Base-by-base conservation (phyloP, 139 green algal species). In the Chlamydomonas eustigma region DNA sequence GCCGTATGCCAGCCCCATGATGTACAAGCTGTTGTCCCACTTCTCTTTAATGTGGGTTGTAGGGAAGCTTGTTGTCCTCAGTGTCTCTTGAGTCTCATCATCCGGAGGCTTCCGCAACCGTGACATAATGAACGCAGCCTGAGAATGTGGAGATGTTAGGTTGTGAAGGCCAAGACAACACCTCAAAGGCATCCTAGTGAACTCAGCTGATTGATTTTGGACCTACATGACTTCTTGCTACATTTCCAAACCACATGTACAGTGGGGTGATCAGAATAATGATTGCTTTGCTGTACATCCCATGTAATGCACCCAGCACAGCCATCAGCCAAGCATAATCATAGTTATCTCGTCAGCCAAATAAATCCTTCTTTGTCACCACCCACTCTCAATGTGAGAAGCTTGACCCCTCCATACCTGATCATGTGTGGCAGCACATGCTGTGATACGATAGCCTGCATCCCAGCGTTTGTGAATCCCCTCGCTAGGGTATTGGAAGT, bases 401-500 rank as follows among this genome's bases (percentile, higher is more conserved):
- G 50, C 22, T 28, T 22, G 22, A 63, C 50, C 22, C 50, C n/a
- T 22, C 12, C 52, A 28, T 31, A 68, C 65, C 76, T 97, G 93
- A 73, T 98, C 95, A 51, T 89, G 92, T 3, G 95, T 99, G 38
- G 95, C 90, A 0, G 91, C 95, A 74, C 87, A 92, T 50, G 89
- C 90, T 30, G 95, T 98, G 80, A 99, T 98, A 34, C 95, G 82
- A 84, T 92, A 99, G 22, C 95, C 95, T 33, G 81, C 85, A 74
- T 99, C 95, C 95, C 95, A 99, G 66, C 95, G 87, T 51, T 92
- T 84, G 88, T 99, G 95, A 80, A 99, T 98, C 79, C 92, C 95
- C 87, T 99, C 95, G n/a, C 76, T 91, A 30, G 95, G 92, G 81
- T 99, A 99, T 86, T 98, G 92, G 86, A 98, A 99, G 87, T 99